Evolutionary conservation across 2,329 filamentous ascomycete genomes (phyloP).

Genomic region (Hymenoscyphus fructigenus): DNA sequence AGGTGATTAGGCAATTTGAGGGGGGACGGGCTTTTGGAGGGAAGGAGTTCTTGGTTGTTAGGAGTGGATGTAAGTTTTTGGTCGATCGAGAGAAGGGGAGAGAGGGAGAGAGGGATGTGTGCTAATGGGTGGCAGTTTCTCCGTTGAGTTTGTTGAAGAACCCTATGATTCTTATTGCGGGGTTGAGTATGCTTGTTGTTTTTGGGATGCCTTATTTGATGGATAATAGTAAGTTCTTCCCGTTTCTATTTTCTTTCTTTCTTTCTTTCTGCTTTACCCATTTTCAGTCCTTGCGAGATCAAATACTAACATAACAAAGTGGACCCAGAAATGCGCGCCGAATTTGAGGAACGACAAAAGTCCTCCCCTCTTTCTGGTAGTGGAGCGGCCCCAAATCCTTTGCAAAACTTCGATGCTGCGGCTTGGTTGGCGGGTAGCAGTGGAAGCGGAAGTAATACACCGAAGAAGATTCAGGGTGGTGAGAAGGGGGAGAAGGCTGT

Average conservation of each 20-base stretch:
- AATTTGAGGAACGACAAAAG: slow-evolving; percentile 89
- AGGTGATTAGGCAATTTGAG: slow-evolving; percentile 29
- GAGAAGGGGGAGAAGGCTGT: slow-evolving; percentile 22
- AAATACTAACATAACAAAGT: slow-evolving; percentile 52
- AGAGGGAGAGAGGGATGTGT: not conserved
- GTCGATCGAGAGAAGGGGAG: not conserved
- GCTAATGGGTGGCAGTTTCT: slow-evolving; percentile 56
- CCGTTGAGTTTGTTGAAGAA: slow-evolving; percentile 84
- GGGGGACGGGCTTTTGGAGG: slow-evolving; percentile 49
- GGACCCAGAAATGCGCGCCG: slow-evolving; percentile 92
- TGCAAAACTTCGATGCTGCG: slow-evolving; percentile 66
- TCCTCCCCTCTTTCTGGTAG: slow-evolving; percentile 64
- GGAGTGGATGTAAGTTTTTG: slow-evolving; percentile 67
- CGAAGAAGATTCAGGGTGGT: slow-evolving; percentile 31
- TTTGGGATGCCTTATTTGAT: slow-evolving; percentile 93
- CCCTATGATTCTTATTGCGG: slow-evolving; percentile 92
- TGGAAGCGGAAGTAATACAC: slow-evolving; percentile 23
- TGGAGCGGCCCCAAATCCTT: slow-evolving; percentile 47
- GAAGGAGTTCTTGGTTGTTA: slow-evolving; percentile 76
- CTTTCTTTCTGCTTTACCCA: not conserved
- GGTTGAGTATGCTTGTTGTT: slow-evolving; percentile 79
- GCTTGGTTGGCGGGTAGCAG: slow-evolving; percentile 62
- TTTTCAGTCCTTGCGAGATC: not conserved
- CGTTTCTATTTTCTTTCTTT: slow-evolving; percentile 4
- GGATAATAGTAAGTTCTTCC: slow-evolving; percentile 76